phyloP scores from a whole-genome alignment of 768 basidiomycete species.

The Tricholoma saponaceum region DNA sequence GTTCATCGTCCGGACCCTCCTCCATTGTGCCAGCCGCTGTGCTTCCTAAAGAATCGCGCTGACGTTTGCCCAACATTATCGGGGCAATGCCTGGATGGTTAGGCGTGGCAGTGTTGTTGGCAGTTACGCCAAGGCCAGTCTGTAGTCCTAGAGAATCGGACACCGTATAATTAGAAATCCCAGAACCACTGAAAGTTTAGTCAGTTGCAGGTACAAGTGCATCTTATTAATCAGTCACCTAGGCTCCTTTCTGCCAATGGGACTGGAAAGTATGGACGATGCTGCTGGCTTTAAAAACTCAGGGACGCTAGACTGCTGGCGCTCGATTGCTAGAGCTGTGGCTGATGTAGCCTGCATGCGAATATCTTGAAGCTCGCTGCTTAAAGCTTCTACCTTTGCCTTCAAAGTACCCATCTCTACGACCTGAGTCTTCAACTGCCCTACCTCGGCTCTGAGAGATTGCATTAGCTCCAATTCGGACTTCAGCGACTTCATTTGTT shows the following conservation, averaged over 20 bases:
- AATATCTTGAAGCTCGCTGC: conserved; percentile 26
- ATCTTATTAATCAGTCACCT: conserved; percentile 4
- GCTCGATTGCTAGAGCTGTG: conserved; percentile 18
- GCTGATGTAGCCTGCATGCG: conserved; percentile 18
- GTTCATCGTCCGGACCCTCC: conserved; percentile 33
- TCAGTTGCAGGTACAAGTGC: not conserved
- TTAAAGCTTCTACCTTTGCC: conserved; percentile 31
- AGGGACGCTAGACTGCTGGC: not conserved
- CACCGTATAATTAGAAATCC: conserved; percentile 6
- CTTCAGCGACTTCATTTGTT: conserved; percentile 44
- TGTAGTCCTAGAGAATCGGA: not conserved
- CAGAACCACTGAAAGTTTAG: conserved; percentile 16
- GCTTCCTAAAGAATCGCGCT: conserved; percentile 47
- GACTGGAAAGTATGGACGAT: not conserved
- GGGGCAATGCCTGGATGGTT: conserved; percentile 38
- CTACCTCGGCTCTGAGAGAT: conserved; percentile 28
- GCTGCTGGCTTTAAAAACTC: not conserved
- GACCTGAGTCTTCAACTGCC: conserved; percentile 29
- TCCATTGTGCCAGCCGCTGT: conserved; percentile 30
- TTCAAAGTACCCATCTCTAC: conserved; percentile 29
- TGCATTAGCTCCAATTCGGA: conserved; percentile 38
- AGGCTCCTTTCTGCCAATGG: not conserved
- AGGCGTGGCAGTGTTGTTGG: conserved; percentile 8
- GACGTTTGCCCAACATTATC: conserved; percentile 62
- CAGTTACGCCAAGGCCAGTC: not conserved